Conservation (phyloP, 1,284 basidiomycete genomes). For the Megacollybia platyphylla region DNA sequence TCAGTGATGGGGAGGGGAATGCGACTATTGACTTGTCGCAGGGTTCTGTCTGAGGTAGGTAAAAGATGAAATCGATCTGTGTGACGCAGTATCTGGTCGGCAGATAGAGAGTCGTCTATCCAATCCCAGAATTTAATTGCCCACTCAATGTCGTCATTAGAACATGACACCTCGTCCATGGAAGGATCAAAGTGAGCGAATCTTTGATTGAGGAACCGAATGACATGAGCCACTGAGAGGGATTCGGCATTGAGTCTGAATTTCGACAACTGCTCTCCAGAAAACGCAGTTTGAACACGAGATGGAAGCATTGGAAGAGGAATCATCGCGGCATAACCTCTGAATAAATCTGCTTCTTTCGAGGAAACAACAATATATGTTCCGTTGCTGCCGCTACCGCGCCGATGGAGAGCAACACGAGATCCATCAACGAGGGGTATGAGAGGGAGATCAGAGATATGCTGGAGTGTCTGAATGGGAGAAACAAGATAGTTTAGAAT, state of each 20-base stretch:
- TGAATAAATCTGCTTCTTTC: background rate
- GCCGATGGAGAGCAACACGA: background rate
- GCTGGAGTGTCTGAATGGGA: background rate
- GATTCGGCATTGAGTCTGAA: background rate
- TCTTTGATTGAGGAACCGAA: background rate
- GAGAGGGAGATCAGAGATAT: background rate
- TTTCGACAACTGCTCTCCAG: too few species aligned
- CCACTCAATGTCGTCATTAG: background rate
- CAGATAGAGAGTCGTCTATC: background rate
- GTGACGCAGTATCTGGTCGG: background rate
- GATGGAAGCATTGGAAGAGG: background rate
- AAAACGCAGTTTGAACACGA: too few species aligned
- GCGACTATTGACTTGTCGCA: background rate
- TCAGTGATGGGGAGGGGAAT: background rate
- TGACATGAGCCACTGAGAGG: background rate
- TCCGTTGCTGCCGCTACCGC: background rate
- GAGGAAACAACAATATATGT: background rate
- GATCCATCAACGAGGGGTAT: background rate
- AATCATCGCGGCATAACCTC: background rate
- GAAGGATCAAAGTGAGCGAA: background rate
- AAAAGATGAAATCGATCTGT: background rate
- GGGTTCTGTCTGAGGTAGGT: background rate
- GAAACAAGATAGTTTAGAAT: background rate
- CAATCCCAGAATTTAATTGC: background rate
- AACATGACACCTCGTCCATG: background rate